A percentile compares a stretch with the other conserved stretches of the same genome.
These are phyloP conservation scores for Wickerhamomyces sydowiorum DNA, from an alignment of 805 yeast species.

Conservation along the genomic window DNA sequence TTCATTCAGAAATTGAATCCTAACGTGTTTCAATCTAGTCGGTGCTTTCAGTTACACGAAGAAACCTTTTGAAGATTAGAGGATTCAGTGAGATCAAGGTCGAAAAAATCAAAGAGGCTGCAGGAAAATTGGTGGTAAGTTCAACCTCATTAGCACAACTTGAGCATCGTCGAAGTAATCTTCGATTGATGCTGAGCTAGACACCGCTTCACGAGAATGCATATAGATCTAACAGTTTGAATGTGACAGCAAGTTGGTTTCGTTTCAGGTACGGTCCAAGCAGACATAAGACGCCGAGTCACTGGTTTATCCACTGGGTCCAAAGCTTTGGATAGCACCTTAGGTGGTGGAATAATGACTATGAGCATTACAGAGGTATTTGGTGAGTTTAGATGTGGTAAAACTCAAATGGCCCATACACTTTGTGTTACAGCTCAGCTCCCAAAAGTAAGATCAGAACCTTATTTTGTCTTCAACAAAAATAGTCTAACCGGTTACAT, in stretches of 20 bases:
- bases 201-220: too few relatives aligned
- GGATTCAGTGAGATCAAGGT: slow-evolving; percentile 76
- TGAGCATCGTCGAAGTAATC: too few relatives aligned
- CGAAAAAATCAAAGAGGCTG: slow-evolving; percentile 70
- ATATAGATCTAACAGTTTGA: too few relatives aligned
- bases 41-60: slow-evolving; percentile 54
- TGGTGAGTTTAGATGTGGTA: slow-evolving; percentile 79
- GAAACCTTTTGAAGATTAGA: slow-evolving; percentile 57
- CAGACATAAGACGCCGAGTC: slow-evolving; percentile 58
- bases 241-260: slow-evolving; percentile 49
- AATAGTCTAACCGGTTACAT: background rate
- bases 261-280: slow-evolving; percentile 67
- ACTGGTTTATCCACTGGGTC: slow-evolving; percentile 66
- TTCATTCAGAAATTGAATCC: background rate
- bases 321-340: slow-evolving; percentile 57
- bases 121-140: slow-evolving; percentile 46
- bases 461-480: background rate
- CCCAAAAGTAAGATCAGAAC: slow-evolving; percentile 36
- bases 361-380: slow-evolving; percentile 76
- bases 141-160: background rate
- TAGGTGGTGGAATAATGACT: slow-evolving; percentile 75
- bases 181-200: too few relatives aligned
- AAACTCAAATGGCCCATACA: slow-evolving; percentile 78
- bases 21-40: slow-evolving; percentile 25
- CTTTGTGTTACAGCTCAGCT: slow-evolving; percentile 71